Evolutionary conservation across 345 rosid species (phyloP).

Genomic region (Salix viminalis): DNA sequence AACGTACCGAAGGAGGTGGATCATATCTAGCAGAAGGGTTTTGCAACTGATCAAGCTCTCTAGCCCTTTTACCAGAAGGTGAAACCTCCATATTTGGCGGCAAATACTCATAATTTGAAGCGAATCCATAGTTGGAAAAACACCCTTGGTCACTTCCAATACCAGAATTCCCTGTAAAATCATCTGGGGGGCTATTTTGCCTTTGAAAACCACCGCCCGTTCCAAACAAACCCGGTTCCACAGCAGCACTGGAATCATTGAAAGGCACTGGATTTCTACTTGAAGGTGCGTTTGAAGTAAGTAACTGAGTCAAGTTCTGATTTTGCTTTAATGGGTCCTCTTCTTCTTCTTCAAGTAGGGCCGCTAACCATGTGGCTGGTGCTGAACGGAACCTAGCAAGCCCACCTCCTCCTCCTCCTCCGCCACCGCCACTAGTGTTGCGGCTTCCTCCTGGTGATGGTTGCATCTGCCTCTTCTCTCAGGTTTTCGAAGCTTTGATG

Average conservation of each 20-base stretch:
- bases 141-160: constrained; percentile 38
- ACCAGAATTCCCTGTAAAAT: constrained; percentile 41
- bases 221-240: constrained; percentile 31
- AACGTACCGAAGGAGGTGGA: constrained; percentile 41
- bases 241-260: constrained; percentile 15
- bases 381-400: constrained; percentile 67
- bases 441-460: constrained; percentile 47
- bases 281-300: constrained; percentile 26
- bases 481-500: not conserved
- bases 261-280: constrained; percentile 36
- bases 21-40: constrained; percentile 28
- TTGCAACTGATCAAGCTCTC: constrained; percentile 36
- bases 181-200: constrained; percentile 72
- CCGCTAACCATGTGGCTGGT: constrained; percentile 70
- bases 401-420: constrained; percentile 45
- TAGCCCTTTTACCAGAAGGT: constrained; percentile 38
- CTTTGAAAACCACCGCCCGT: constrained; percentile 36
- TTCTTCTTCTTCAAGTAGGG: constrained; percentile 64
- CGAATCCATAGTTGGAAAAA: constrained; percentile 43
- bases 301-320: constrained; percentile 64
- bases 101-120: constrained; percentile 43
- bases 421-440: constrained; percentile 25
- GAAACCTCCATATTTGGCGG: constrained; percentile 44
- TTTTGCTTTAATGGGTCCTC: constrained; percentile 64
- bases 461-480: constrained; percentile 45